Evolutionary conservation across 2,329 filamentous ascomycete genomes (phyloP).

Genomic region (Fusarium floridanum): DNA sequence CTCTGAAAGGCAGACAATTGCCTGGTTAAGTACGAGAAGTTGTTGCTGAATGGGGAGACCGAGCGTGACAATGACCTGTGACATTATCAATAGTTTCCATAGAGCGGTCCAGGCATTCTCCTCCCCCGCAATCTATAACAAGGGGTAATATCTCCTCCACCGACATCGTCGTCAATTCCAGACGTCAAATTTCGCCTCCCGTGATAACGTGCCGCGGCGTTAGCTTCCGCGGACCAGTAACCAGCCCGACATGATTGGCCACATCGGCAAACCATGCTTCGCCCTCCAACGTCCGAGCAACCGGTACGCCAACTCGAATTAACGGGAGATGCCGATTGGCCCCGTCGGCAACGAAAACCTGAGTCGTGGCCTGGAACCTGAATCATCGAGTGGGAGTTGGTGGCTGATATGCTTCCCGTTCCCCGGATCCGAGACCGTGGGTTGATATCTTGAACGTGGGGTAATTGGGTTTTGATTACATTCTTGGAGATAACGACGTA

Average conservation of each 20-base stretch:
- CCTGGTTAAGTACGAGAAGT: background rate
- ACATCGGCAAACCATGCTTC: slow-evolving; percentile 24
- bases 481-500: background rate
- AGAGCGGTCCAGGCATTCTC: background rate
- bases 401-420: background rate
- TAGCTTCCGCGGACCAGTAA: slow-evolving; percentile 18
- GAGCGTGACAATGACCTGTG: background rate
- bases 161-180: background rate
- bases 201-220: slow-evolving; percentile 13
- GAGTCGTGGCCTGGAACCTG: background rate
- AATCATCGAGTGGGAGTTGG: background rate
- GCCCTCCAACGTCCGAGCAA: background rate
- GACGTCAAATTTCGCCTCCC: background rate
- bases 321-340: slow-evolving; percentile 27
- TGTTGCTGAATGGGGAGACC: background rate
- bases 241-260: slow-evolving; percentile 11
- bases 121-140: slow-evolving; percentile 2
- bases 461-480: background rate
- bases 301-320: background rate
- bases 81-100: background rate
- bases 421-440: background rate
- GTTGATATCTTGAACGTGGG: background rate
- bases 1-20: background rate
- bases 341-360: slow-evolving; percentile 20
- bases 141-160: background rate